These are phyloP conservation scores for Podospora appendiculata DNA, from an alignment of 495 filamentous ascomycete species.

Conservation along the genomic window DNA sequence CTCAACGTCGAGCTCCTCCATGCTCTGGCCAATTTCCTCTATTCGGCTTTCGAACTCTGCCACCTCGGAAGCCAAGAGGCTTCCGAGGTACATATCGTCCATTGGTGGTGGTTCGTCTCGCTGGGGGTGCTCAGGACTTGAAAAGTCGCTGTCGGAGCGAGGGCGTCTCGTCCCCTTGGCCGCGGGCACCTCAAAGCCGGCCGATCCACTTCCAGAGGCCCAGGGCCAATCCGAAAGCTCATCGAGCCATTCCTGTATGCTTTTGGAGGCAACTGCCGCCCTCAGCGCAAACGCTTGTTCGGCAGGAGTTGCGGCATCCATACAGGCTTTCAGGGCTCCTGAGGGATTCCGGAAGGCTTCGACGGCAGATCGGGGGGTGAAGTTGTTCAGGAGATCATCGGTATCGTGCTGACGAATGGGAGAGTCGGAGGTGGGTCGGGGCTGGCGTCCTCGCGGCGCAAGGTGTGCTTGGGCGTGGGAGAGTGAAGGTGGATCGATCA, in stretches of 20 bases:
- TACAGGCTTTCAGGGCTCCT: conserved; percentile 51
- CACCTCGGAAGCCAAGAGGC: conserved; percentile 54
- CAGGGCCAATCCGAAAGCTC: conserved; percentile 74
- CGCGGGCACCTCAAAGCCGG: conserved; percentile 48
- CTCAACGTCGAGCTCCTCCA: conserved; percentile 77
- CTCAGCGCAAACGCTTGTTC: conserved; percentile 67
- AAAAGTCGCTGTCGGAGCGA: background rate
- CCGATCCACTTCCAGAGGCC: conserved; percentile 47
- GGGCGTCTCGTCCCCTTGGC: conserved; percentile 30
- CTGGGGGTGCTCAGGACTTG: background rate
- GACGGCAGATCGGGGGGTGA: conserved; percentile 33
- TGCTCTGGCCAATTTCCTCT: conserved; percentile 65
- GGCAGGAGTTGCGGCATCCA: conserved; percentile 56
- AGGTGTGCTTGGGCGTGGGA: conserved; percentile 8
- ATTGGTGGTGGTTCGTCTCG: background rate
- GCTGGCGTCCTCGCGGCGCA: conserved; percentile 17
- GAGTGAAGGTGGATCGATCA: conserved; percentile 21
- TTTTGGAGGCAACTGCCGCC: conserved; percentile 66
- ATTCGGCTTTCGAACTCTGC: conserved; percentile 63
- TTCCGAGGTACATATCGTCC: conserved; percentile 54
- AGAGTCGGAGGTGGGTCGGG: conserved; percentile 24
- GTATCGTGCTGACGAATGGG: conserved; percentile 25
- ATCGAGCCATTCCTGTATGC: conserved; percentile 66
- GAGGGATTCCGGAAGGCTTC: conserved; percentile 42
- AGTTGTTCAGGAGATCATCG: conserved; percentile 37